Conservation (phyloP, 2,329 filamentous ascomycete genomes). For the Apiospora arundinis region DNA sequence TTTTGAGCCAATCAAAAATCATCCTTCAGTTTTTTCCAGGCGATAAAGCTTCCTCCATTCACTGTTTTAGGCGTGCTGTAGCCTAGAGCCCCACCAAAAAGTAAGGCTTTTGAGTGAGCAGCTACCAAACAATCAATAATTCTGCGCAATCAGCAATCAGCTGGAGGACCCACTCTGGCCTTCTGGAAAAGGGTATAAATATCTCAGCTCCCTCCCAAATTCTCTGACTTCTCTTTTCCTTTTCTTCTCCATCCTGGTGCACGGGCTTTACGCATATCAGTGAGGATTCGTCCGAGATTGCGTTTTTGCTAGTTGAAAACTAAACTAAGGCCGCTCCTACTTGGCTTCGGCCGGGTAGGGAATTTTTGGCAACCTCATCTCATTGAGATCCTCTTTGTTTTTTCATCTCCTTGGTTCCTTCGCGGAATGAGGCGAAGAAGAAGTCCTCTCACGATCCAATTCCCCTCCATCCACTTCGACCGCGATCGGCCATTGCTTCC, state of each 20-base stretch:
- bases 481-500: no score
- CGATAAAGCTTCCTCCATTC: background rate
- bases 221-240: slow-evolving; percentile 37
- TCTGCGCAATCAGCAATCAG: background rate
- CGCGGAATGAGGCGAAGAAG: slow-evolving; percentile 58
- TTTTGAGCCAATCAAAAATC: background rate
- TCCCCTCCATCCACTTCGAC: no score
- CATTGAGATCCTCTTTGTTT: slow-evolving; percentile 43
- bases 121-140: background rate
- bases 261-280: slow-evolving; percentile 82
- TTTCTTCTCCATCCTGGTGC: slow-evolving; percentile 67
- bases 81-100: slow-evolving; percentile 6
- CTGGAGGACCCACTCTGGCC: background rate
- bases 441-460: slow-evolving; percentile 30
- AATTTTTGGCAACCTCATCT: slow-evolving; percentile 74
- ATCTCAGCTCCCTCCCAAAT: background rate
- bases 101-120: background rate
- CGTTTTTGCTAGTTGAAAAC: slow-evolving; percentile 93
- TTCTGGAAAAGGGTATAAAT: slow-evolving; percentile 4
- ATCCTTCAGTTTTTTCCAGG: background rate
- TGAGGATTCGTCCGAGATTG: slow-evolving; percentile 88
- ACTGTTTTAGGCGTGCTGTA: background rate
- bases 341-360: slow-evolving; percentile 73
- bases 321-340: slow-evolving; percentile 78
- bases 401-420: slow-evolving; percentile 59